phyloP scores from a whole-genome alignment of 169 alveolate genomes.

The Plasmodium gallinaceum region DNA sequence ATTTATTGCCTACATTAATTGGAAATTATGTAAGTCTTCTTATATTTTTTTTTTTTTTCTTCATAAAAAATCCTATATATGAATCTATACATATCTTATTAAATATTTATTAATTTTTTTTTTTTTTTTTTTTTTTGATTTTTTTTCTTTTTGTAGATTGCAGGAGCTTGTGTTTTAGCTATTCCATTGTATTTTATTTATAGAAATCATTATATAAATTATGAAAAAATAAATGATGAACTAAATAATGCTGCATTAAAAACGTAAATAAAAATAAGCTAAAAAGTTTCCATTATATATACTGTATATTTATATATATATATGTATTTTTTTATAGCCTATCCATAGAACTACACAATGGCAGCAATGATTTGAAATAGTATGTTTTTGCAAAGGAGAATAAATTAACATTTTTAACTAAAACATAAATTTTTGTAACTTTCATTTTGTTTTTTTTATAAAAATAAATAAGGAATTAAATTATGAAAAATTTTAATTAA shows the following conservation, averaged over 20 bases:
- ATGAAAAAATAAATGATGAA: conserved; percentile 5
- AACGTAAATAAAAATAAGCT: conserved; percentile 3
- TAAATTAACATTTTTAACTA: neutral
- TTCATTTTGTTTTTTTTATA: neutral
- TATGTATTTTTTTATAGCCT: conserved; percentile 8
- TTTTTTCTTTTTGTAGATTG: conserved; percentile 25
- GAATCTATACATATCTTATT: neutral
- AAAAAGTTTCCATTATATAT: neutral
- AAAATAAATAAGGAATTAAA: too few relatives aligned
- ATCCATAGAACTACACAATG: conserved; percentile 20
- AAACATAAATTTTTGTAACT: too few relatives aligned
- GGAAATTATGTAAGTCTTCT: conserved; percentile 80
- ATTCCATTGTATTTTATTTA: conserved; percentile 34
- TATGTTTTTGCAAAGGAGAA: neutral
- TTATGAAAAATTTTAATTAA: too few relatives aligned
- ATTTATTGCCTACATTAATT: conserved; percentile 80
- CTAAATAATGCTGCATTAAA: neutral
- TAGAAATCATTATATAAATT: conserved; percentile 13
- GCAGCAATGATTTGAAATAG: conserved; percentile 11
- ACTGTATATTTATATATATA: neutral
- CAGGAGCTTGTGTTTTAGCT: conserved; percentile 44
- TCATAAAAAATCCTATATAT: neutral
- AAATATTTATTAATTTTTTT: neutral
- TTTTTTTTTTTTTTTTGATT: neutral
- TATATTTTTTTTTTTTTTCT: too few relatives aligned